A percentile compares a stretch with the other conserved stretches of the same genome.
Evolutionary conservation across 1,139 yeast species (phyloP).

Genomic region (Yamadazyma conglobata): DNA sequence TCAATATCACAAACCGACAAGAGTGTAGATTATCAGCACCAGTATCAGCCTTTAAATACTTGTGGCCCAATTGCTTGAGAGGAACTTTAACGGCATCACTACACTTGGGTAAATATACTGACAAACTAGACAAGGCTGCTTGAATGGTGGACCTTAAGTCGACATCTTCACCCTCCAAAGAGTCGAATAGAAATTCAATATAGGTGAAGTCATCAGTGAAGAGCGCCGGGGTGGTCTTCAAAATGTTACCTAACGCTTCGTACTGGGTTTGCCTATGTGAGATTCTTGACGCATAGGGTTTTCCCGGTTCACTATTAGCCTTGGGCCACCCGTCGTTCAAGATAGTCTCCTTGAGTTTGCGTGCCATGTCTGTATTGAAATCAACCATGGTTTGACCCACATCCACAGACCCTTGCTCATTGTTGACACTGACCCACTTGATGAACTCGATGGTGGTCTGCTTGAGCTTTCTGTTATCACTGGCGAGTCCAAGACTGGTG

Average conservation of each 20-base stretch:
- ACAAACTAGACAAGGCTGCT: slow-evolving; percentile 63
- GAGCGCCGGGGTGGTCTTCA: slow-evolving; percentile 48
- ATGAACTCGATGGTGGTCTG: slow-evolving; percentile 59
- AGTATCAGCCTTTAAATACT: slow-evolving; percentile 27
- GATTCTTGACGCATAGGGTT: slow-evolving; percentile 27
- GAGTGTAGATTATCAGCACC: slow-evolving; percentile 29
- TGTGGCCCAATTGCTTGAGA: slow-evolving; percentile 43
- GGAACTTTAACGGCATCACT: slow-evolving; percentile 33
- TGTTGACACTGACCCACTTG: slow-evolving; percentile 44
- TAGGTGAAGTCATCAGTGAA: slow-evolving; percentile 46
- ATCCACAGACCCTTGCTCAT: slow-evolving; percentile 14
- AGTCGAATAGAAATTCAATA: slow-evolving; percentile 66
- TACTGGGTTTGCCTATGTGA: slow-evolving; percentile 62
- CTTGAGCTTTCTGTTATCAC: slow-evolving; percentile 45
- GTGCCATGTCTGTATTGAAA: slow-evolving; percentile 44
- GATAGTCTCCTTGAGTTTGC: slow-evolving; percentile 49
- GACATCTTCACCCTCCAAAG: slow-evolving; percentile 61
- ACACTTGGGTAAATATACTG: slow-evolving; percentile 46
- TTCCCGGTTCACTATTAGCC: slow-evolving; percentile 23
- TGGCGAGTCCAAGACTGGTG: slow-evolving; percentile 54
- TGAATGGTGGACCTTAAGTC: slow-evolving; percentile 70
- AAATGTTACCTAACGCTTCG: slow-evolving; percentile 70
- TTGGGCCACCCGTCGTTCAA: slow-evolving; percentile 61
- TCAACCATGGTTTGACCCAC: slow-evolving; percentile 15
- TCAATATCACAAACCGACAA: slow-evolving; percentile 60